Evolutionary conservation across 495 filamentous ascomycete species (phyloP).

Genomic region (Penicillium odoratum): DNA sequence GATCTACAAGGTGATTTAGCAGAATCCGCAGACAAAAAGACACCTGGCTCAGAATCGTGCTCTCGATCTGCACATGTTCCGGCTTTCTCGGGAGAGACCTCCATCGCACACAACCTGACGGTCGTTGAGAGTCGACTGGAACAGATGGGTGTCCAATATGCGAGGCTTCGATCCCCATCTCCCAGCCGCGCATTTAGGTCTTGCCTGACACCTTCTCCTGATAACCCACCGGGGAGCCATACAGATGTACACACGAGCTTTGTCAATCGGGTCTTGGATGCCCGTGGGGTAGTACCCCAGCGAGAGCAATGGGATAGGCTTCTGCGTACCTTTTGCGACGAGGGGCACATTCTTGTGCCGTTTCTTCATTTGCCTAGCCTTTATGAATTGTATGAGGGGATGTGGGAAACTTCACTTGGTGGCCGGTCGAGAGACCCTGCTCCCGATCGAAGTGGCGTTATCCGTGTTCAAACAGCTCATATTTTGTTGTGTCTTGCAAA

Average conservation of each 20-base stretch:
- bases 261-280: conserved; percentile 6
- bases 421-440: background rate
- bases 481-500: conserved; percentile 27
- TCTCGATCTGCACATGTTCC: conserved; percentile 5
- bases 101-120: conserved; percentile 24
- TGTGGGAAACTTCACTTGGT: conserved; percentile 9
- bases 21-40: background rate
- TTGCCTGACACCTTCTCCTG: conserved; percentile 14
- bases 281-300: conserved; percentile 14
- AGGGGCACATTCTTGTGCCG: conserved; percentile 29
- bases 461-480: conserved; percentile 19
- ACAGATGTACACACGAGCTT: background rate
- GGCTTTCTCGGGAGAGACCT: conserved; percentile 29
- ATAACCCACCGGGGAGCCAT: background rate
- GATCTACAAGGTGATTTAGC: background rate
- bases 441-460: background rate
- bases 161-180: conserved; percentile 8
- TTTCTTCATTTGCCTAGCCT: conserved; percentile 25
- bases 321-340: conserved; percentile 23
- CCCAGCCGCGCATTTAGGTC: conserved; percentile 13
- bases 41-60: background rate
- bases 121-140: conserved; percentile 27
- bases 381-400: conserved; percentile 12
- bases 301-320: conserved; percentile 17
- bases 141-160: conserved; percentile 21